Evolutionary conservation across 257 asterid species (phyloP), one percentile per base, ranked within the genome.

Genomic region (Petrea volubilis): DNA sequence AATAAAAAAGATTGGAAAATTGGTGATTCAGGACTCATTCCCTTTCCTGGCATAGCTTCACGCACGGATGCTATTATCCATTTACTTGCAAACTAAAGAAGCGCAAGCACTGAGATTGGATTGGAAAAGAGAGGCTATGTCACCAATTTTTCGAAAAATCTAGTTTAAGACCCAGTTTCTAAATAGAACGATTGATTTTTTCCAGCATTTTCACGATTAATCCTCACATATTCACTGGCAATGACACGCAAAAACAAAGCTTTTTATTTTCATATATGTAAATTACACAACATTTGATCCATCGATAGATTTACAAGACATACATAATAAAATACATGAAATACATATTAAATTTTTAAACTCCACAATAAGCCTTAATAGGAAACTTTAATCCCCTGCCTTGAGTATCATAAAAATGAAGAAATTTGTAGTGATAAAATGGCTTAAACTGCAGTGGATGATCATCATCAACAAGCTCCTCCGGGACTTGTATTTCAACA

Each of bases 291-390:
- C 40, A 52, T 12, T 68, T 66, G 34, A 58, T 33, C 12, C 51
- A 34, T 61, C 20, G 25, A 58, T 23, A 5, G 13, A 31, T 24
- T 15, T 31, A 11, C 24, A 73, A 27, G 7, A 47, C 13, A 14
- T 1, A 44, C 14, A 21, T 21, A 14, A 43, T 10, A 3, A 3
- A n/a, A n/a, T 8, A 0, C 9, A 38, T 61, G 15, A n/a, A n/a
- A 38, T 18, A 44, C 6, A 56, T n/a, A 18, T 41, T 0, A 15
- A 55, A 53, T 31, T 23, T n/a, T 77, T 57, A 80, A 78, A 80
- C 67, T 59, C 88, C 88, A 78, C 88, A 80, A 69, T 78, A 83
- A 24, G 43, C 74, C 65, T 64, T 78, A 44, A 83, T 47, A 21
- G 86, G 67, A 47, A 72, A 78, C 67, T 78, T 55, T 3, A 79